Percentiles rank a stretch among this genome's conserved stretches.
Conservation (phyloP, 495 filamentous ascomycete genomes). For the Trichoderma gamsii region DNA sequence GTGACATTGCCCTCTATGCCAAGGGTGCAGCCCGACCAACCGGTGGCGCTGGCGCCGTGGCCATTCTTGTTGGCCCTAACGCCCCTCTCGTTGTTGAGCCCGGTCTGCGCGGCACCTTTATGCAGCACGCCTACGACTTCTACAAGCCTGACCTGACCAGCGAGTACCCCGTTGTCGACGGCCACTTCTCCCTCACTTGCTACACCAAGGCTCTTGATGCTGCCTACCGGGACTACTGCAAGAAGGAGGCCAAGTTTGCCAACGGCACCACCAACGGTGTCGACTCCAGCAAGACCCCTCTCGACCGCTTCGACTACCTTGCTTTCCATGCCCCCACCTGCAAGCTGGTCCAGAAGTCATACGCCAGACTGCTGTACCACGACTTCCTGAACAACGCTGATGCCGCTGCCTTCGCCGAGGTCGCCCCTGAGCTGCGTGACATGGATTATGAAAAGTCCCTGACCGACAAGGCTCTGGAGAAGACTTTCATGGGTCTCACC, state of each 20-base stretch:
- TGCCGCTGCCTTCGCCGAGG: constrained; percentile 72
- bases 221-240: constrained; percentile 92
- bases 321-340: constrained; percentile 94
- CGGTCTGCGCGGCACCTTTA: constrained; percentile 85
- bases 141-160: constrained; percentile 98
- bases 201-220: constrained; percentile 93
- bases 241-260: constrained; percentile 61
- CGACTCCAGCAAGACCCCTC: constrained; percentile 50
- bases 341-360: constrained; percentile 95
- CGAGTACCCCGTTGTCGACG: constrained; percentile 96
- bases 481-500: constrained; percentile 85
- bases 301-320: constrained; percentile 95
- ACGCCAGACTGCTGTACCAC: constrained; percentile 92
- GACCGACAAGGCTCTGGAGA: constrained; percentile 90
- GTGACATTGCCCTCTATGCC: constrained; percentile 97
- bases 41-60: constrained; percentile 90
- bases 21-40: constrained; percentile 94
- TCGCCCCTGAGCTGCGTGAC: constrained; percentile 78
- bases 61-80: constrained; percentile 88
- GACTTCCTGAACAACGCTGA: constrained; percentile 80
- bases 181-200: constrained; percentile 90
- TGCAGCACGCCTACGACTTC: constrained; percentile 96
- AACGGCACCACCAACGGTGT: constrained; percentile 41
- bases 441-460: constrained; percentile 81
- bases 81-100: constrained; percentile 88